Base-by-base conservation (phyloP, 1,139 yeast species). In the Saccharomyces hybrid region DNA sequence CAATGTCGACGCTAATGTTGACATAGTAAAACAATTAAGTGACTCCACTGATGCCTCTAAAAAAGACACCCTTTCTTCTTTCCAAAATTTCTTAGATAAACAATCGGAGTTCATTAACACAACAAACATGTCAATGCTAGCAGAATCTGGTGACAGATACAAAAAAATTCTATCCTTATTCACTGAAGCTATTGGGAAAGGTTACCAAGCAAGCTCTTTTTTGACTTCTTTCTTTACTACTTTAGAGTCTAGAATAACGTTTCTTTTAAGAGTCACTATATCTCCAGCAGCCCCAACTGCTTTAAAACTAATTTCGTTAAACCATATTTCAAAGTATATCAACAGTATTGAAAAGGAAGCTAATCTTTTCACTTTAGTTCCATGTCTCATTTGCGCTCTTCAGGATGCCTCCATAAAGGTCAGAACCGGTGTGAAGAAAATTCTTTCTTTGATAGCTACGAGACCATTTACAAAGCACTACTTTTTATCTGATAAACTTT, bases 281-380 rank as follows among this genome's bases (percentile, higher is more conserved):
- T 78, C 86, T 2, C 78, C 82, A 4, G 73, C 80, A 2, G 75
- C 82, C 4, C 93, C 93, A 47, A 63, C 78, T 12, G 74, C 79
- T 28, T 77, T 81, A 16, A 78, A 88, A 65, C 64, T 78, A 19
- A 69, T 75, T 21, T 74, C 85, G 1, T 69, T 84, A 55, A 68
- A 72, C 31, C 67, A 71, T 42, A 61, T 82, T 42, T 72, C 71
- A 24, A 63, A 66, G 31, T 68, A 67, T 31, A 66, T 83, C 42
- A 67, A 72, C 38, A 70, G 69, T 32, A 66, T 75, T 52, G 69
- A 74, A 34, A 68, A 71, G 28, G 66, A 70, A 8, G 60, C 65
- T 4, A 73, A 74, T 57, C 60, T 75, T n/a, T 72, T 76, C 54
- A 68, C 78, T 7, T 57, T 79, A 44, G 71, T 78, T 19, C 82